phyloP scores from a whole-genome alignment of 2,329 filamentous ascomycete species.

The Pleomassaria siparia region DNA sequence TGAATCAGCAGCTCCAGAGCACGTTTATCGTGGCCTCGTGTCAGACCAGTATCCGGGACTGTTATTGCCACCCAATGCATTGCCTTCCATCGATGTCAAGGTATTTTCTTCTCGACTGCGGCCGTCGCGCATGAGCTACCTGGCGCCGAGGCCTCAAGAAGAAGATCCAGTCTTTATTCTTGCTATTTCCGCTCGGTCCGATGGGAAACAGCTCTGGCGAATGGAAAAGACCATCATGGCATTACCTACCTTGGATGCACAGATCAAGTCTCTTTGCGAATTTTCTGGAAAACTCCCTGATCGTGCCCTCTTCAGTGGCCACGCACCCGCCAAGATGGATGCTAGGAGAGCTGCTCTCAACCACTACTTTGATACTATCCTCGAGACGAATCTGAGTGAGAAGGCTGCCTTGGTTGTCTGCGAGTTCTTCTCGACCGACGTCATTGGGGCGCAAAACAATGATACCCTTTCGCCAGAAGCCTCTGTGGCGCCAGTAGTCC shows the following conservation, averaged over 20 bases:
- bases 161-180: constrained; percentile 94
- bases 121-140: constrained; percentile 81
- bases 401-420: constrained; percentile 78
- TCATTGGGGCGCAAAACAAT: constrained; percentile 59
- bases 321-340: constrained; percentile 92
- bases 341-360: constrained; percentile 79
- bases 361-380: constrained; percentile 78
- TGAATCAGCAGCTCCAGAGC: constrained; percentile 41
- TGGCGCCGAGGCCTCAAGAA: constrained; percentile 77
- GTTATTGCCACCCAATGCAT: constrained; percentile 81
- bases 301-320: constrained; percentile 81
- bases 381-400: constrained; percentile 81
- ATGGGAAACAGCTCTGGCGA: constrained; percentile 82
- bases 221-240: constrained; percentile 89
- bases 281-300: constrained; percentile 82
- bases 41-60: constrained; percentile 87
- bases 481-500: constrained; percentile 44
- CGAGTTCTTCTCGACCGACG: constrained; percentile 75
- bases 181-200: constrained; percentile 76
- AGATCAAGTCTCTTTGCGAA: constrained; percentile 71
- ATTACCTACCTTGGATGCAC: constrained; percentile 77
- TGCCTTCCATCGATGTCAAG: constrained; percentile 80
- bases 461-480: constrained; percentile 60
- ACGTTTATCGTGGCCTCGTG: constrained; percentile 74
- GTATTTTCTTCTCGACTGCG: constrained; percentile 95